phyloP scores from a whole-genome alignment of 148 eudicot genomes.

The Rhododendron ferrugineum region DNA sequence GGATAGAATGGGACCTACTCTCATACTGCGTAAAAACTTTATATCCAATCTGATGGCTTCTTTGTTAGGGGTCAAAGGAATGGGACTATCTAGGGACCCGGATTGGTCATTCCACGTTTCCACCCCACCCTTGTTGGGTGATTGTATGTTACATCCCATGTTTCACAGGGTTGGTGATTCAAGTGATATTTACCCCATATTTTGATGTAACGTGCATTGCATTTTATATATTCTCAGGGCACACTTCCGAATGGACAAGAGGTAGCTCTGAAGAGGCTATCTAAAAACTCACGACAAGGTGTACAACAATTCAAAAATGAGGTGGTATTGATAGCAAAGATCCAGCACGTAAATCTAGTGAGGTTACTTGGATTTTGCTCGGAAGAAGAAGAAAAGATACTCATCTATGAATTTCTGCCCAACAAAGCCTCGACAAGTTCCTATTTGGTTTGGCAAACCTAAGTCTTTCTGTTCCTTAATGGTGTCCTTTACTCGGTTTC shows the following conservation, averaged over 20 bases:
- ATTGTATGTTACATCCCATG: not conserved
- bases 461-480: not conserved
- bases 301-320: conserved; percentile 37
- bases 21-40: not conserved
- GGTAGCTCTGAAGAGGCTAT: conserved; percentile 42
- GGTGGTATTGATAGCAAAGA: conserved; percentile 34
- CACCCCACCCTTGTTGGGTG: no score
- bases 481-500: not conserved
- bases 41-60: no score
- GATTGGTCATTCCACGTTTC: not conserved
- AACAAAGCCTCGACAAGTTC: conserved; percentile 33
- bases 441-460: conserved; percentile 18
- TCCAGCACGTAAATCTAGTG: conserved; percentile 38
- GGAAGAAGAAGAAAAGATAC: conserved; percentile 29
- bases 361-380: conserved; percentile 38
- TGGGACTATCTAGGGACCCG: not conserved
- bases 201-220: not conserved
- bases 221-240: conserved; percentile 26
- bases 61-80: no score
- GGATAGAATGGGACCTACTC: not conserved
- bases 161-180: not conserved
- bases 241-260: conserved; percentile 28
- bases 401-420: conserved; percentile 40
- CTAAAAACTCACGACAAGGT: conserved; percentile 32
- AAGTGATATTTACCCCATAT: not conserved